These are phyloP conservation scores for Neurospora hispaniola DNA, from an alignment of 495 filamentous ascomycete genomes.

Conservation along the genomic window DNA sequence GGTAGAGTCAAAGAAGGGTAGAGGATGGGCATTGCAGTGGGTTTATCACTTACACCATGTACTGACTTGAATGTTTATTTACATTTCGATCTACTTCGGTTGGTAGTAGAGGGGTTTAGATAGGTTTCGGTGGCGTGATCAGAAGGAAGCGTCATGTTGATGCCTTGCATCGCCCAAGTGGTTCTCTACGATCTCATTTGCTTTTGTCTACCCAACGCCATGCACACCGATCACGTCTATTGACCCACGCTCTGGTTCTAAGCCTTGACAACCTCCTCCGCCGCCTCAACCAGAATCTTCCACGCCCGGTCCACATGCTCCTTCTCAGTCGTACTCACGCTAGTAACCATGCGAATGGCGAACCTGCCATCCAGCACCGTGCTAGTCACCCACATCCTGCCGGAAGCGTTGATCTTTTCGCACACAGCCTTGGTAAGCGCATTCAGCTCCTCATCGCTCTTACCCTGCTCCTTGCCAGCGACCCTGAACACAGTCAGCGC, in stretches of 20 bases:
- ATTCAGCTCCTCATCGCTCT: constrained; percentile 46
- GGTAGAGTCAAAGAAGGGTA: neutral
- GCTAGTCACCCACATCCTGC: constrained; percentile 77
- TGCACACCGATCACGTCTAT: neutral
- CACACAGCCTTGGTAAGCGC: constrained; percentile 65
- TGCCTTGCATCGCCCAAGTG: neutral
- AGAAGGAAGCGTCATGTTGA: neutral
- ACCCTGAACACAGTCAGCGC: constrained; percentile 69
- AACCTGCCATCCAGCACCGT: constrained; percentile 66
- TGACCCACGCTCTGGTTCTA: constrained; percentile 3
- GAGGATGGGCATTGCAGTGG: neutral
- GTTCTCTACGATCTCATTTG: neutral
- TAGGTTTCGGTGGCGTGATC: neutral
- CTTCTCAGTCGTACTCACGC: constrained; percentile 55
- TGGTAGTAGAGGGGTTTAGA: neutral
- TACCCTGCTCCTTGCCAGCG: constrained; percentile 15
- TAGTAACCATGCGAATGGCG: constrained; percentile 71
- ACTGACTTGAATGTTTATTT: neutral
- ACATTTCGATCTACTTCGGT: neutral
- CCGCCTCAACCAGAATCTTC: constrained; percentile 59
- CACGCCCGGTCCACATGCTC: constrained; percentile 65
- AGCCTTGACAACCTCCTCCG: constrained; percentile 42
- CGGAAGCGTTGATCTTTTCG: constrained; percentile 61
- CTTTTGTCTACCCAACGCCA: neutral
- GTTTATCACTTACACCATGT: neutral